These are phyloP conservation scores for Zygnema circumcarinatum DNA, from an alignment of 139 green algal genomes.

Conservation along the genomic window DNA sequence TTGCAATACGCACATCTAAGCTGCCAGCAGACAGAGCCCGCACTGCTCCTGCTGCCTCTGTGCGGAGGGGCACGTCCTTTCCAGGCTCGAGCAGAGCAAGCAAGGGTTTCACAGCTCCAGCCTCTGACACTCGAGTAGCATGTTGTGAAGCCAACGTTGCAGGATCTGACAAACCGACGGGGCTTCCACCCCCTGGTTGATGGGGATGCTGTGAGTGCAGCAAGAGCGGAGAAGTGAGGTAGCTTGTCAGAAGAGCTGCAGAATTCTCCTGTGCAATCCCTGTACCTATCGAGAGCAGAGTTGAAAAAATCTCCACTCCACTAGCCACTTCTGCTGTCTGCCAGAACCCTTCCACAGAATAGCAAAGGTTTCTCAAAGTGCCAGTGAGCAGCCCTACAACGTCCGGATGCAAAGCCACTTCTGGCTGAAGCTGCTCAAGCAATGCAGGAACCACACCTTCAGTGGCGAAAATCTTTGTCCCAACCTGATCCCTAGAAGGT, in stretches of 20 bases:
- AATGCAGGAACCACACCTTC: constrained; percentile 51
- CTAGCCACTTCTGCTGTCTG: constrained; percentile 5
- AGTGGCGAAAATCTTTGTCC: constrained; percentile 49
- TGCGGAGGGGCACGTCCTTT: constrained; percentile 20
- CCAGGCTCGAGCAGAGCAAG: constrained; percentile 45
- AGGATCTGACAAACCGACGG: background rate
- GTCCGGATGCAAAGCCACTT: constrained; percentile 9
- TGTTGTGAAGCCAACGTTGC: background rate
- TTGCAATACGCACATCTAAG: constrained; percentile 3
- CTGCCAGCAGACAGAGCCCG: constrained; percentile 15
- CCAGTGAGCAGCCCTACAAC: constrained; percentile 42
- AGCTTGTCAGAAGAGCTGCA: constrained; percentile 48
- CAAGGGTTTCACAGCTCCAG: constrained; percentile 23
- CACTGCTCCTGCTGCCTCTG: constrained; percentile 30
- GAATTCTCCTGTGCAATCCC: constrained; percentile 25
- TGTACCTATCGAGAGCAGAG: constrained; percentile 6
- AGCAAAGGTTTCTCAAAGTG: constrained; percentile 46
- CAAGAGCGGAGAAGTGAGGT: constrained; percentile 24
- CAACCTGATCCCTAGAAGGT: constrained; percentile 19
- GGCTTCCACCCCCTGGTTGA: background rate
- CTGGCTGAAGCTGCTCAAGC: constrained; percentile 45
- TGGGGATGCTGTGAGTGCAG: background rate
- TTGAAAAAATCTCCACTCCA: constrained; percentile 43
- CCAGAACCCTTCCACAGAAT: constrained; percentile 45
- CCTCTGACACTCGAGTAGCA: constrained; percentile 24